Evolutionary conservation across 257 asterid species (phyloP).

Genomic region (Perilla frutescens): DNA sequence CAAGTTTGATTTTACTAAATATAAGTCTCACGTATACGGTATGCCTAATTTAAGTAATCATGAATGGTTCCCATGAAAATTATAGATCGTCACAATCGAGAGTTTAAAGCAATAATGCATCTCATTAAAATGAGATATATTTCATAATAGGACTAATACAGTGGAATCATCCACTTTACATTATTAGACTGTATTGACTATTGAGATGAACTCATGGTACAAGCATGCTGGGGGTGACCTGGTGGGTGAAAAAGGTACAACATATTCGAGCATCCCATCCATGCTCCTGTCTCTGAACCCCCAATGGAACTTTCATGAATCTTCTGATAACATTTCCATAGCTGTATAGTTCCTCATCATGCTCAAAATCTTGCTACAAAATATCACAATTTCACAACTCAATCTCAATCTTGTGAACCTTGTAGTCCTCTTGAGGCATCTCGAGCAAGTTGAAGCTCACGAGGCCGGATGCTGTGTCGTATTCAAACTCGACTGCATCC

Average conservation of each 20-base stretch:
- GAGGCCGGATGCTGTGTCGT: conserved; percentile 44
- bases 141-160: not conserved
- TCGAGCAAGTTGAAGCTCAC: conserved; percentile 46
- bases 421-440: conserved; percentile 51
- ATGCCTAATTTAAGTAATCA: too few relatives aligned
- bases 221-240: not conserved
- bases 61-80: too few relatives aligned
- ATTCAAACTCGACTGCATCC: conserved; percentile 40
- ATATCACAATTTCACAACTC: conserved; percentile 40
- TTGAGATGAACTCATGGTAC: conserved; percentile 18
- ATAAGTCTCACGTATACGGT: too few relatives aligned
- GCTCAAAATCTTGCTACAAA: conserved; percentile 29
- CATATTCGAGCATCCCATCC: conserved; percentile 17
- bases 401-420: conserved; percentile 50
- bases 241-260: conserved; percentile 20
- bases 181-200: not conserved
- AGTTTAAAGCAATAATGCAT: not conserved
- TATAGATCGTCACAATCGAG: too few relatives aligned
- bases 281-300: conserved; percentile 10
- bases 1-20: too few relatives aligned
- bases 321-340: conserved; percentile 3
- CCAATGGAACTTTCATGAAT: not conserved
- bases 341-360: conserved; percentile 27
- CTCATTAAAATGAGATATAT: not conserved
- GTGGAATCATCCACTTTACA: not conserved